These are phyloP conservation scores for Anthracocystis panici-leucophaei DNA, from an alignment of 1,284 basidiomycete genomes.

Conservation along the genomic window DNA sequence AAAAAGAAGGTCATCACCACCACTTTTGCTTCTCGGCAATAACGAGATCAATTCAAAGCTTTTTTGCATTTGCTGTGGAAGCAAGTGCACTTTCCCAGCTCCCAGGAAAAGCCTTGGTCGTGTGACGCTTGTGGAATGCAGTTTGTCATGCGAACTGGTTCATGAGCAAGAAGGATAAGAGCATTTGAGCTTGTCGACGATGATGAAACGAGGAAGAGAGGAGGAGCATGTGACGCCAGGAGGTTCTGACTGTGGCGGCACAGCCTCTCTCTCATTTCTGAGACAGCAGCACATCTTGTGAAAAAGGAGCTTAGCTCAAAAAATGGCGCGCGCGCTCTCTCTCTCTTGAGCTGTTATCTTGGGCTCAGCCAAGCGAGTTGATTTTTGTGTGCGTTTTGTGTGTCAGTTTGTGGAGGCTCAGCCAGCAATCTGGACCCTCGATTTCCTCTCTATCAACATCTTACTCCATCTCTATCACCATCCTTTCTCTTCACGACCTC, in stretches of 20 bases:
- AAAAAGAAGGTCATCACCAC: constrained; percentile 3
- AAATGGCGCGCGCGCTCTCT: neutral
- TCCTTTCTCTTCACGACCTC: neutral
- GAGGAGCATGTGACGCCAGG: too few relatives aligned
- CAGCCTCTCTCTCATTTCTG: too few relatives aligned
- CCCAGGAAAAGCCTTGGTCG: neutral
- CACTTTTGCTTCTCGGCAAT: constrained; percentile 9
- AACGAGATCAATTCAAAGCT: constrained; percentile 7
- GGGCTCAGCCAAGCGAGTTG: constrained; percentile 3
- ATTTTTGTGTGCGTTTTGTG: neutral
- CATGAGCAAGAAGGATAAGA: neutral
- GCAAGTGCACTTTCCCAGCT: neutral
- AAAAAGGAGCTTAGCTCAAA: neutral
- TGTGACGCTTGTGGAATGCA: neutral
- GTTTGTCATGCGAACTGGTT: too few relatives aligned
- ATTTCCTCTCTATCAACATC: neutral
- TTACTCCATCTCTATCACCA: neutral
- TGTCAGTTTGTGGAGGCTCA: constrained; percentile 3
- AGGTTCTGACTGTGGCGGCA: too few relatives aligned
- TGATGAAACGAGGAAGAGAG: too few relatives aligned
- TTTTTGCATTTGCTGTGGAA: constrained; percentile 4
- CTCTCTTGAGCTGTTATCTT: neutral
- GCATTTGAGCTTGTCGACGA: neutral
- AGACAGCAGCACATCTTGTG: too few relatives aligned
- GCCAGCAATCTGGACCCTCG: too few relatives aligned